Base-by-base conservation (phyloP, 2,329 filamentous ascomycete species). In the Cladosporium phlei region DNA sequence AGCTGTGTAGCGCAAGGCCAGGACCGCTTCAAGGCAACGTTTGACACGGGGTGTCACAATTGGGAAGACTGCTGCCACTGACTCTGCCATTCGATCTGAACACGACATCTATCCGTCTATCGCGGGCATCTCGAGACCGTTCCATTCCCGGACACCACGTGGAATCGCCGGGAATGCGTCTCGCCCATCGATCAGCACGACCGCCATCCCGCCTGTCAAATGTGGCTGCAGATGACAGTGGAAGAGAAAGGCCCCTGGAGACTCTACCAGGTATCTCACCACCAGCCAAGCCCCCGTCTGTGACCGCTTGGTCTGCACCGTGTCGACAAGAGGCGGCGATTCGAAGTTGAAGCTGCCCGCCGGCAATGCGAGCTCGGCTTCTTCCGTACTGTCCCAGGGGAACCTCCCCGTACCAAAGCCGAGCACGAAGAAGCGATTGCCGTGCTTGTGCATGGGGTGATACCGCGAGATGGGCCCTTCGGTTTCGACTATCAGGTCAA, bases 151-250 rank as follows among this genome's bases (percentile, higher is more conserved):
- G 5, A 30, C n/a, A 3, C n/a, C 28, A 30, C n/a, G 5, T 30
- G 28, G 28, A 6, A 30, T 30, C 4, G 28, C 55, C 1, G 50
- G 49, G 10, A 45, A 74, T 14, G 55, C 63, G 56, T 77, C 72
- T 30, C 73, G 58, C 0, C 72, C 72, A 55, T 77, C 73, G 16
- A 76, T 52, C 5, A 76, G 60, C 1, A 68, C 67, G 40, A 76
- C 62, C 0, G 66, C 66, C 72, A 76, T 76, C 0, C 71, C 72
- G 1, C 71, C 71, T 19, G 61, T 60, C 35, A 75, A 54, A 59
- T 77, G 73, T 6, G 64, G 67, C 51, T 72, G 64, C 14, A 76
- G 69, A 56, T 77, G 73, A 50, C 74, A 77, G 57, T 77, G 74
- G 33, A 77, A 52, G 38, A 77, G 55, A 48, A 67, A 76, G 1